Base-by-base conservation (phyloP, 139 green algal genomes). In the Chlorella sp. region DNA sequence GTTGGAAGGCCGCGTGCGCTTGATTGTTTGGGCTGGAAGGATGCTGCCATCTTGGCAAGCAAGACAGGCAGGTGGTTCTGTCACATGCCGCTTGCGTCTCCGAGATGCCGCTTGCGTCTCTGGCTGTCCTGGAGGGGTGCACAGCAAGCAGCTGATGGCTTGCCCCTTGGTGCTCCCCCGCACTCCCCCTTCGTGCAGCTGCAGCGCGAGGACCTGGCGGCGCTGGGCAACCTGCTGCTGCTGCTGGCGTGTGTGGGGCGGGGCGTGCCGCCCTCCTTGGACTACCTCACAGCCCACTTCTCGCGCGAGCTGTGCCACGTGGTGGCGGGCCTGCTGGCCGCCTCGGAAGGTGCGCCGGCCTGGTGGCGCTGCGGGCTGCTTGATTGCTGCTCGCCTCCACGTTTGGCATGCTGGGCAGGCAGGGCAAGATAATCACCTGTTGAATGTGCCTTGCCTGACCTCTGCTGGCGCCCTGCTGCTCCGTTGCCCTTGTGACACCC, bases 181-280 rank as follows among this genome's bases (percentile, higher is more conserved):
- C 30, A 32, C 1, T n/a, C 4, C 68, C 26, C 38, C 6, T 19
- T 68, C 44, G 28, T 38, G 65, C 60, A 80, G 76, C 81, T 81
- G 43, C 86, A 87, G 64, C 80, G 81, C 32, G 74, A 90, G 14
- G 91, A 94, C 84, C 84, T 93, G n/a, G 56, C 76, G 22, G 89
- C 86, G 0, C 73, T 95, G 81, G 96, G 96, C 28, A 88, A 89
- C 34, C 87, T 98, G 81, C 78, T 98, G 77, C 91, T 98, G 70
- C 82, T 87, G 76, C 88, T 98, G 54, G 95, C 93, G 38, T 97
- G 95, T 86, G 87, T 89, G 4, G 89, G 86, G 46, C 68, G 87
- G 22, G 81, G 85, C 0, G 67, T 79, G 14, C 36, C 73, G 0
- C 91, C 92, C 28, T 90, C 68, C 26, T 82, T 97, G 56, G 92